phyloP scores from a whole-genome alignment of 129 eudicot species.

The Escallonia herrerae region DNA sequence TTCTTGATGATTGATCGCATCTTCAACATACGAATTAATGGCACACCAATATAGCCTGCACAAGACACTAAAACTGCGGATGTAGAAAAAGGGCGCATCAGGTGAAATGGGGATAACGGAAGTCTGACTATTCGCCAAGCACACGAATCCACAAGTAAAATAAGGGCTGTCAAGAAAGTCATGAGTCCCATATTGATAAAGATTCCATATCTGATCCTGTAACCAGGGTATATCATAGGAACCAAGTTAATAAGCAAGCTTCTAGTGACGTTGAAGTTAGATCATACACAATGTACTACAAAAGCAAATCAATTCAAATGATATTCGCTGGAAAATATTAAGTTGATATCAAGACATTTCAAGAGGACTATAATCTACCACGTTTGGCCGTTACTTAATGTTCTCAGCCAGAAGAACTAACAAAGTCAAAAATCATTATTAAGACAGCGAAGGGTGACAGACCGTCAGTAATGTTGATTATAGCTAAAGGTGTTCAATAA shows the following conservation, averaged over 20 bases:
- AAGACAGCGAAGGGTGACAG: no score
- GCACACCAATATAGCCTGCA: constrained; percentile 81
- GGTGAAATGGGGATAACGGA: constrained; percentile 64
- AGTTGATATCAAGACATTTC: background rate
- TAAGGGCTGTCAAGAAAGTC: constrained; percentile 47
- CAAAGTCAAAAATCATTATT: no score
- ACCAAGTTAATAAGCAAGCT: background rate
- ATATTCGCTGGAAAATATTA: background rate
- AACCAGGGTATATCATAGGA: constrained; percentile 10
- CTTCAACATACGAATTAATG: constrained; percentile 61
- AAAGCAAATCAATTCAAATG: background rate
- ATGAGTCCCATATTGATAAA: constrained; percentile 59
- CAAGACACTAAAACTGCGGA: constrained; percentile 54
- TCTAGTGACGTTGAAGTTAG: background rate
- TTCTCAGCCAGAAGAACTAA: no score
- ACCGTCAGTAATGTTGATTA: no score
- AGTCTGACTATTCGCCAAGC: constrained; percentile 91
- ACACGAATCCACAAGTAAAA: constrained; percentile 74
- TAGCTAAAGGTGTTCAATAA: no score
- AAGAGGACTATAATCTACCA: background rate
- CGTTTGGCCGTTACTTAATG: no score
- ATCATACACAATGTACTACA: background rate
- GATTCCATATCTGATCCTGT: constrained; percentile 74
- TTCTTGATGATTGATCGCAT: constrained; percentile 42
- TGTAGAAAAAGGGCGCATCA: constrained; percentile 62